These are phyloP conservation scores for Plasmopara viticola DNA, from an alignment of 352 stramenopile genomes.

Conservation along the genomic window DNA sequence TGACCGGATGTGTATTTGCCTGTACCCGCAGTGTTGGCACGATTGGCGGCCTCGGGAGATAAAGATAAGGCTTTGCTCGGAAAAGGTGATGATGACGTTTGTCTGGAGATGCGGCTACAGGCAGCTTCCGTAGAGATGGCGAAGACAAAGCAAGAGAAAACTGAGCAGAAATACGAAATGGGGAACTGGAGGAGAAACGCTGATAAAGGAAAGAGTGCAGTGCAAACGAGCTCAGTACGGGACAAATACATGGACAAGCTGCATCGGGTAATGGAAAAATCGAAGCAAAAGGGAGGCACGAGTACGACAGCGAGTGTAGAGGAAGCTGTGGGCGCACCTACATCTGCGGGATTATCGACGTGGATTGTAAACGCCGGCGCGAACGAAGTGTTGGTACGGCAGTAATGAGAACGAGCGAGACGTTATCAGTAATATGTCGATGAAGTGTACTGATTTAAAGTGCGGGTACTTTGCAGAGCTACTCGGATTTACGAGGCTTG, in stretches of 20 bases:
- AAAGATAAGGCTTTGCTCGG: slow-evolving; percentile 12
- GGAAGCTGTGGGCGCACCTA: slow-evolving; percentile 21
- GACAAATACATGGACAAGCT: slow-evolving; percentile 77
- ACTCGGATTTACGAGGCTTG: slow-evolving; percentile 48
- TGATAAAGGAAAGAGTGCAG: slow-evolving; percentile 8
- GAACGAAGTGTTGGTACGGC: slow-evolving; percentile 58
- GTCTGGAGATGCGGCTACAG: slow-evolving; percentile 54
- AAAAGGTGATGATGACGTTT: slow-evolving; percentile 45
- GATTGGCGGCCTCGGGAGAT: slow-evolving; percentile 33
- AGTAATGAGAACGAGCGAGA: neutral
- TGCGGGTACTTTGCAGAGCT: slow-evolving; percentile 33
- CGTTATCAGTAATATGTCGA: neutral
- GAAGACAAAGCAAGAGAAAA: slow-evolving; percentile 22
- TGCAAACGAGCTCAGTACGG: slow-evolving; percentile 25
- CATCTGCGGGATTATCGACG: slow-evolving; percentile 53
- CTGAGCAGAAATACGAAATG: slow-evolving; percentile 17
- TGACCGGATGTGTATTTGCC: slow-evolving; percentile 3
- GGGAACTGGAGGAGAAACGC: slow-evolving; percentile 17
- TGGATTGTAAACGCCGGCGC: slow-evolving; percentile 68
- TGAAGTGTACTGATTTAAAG: neutral
- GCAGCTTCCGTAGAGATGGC: slow-evolving; percentile 28
- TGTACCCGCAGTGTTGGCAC: slow-evolving; percentile 37
- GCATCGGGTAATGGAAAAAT: slow-evolving; percentile 59
- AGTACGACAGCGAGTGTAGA: slow-evolving; percentile 13
- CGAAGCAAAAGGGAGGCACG: slow-evolving; percentile 16